Base-by-base conservation (phyloP, 163 green algal genomes). In the Prototheca cutis region DNA sequence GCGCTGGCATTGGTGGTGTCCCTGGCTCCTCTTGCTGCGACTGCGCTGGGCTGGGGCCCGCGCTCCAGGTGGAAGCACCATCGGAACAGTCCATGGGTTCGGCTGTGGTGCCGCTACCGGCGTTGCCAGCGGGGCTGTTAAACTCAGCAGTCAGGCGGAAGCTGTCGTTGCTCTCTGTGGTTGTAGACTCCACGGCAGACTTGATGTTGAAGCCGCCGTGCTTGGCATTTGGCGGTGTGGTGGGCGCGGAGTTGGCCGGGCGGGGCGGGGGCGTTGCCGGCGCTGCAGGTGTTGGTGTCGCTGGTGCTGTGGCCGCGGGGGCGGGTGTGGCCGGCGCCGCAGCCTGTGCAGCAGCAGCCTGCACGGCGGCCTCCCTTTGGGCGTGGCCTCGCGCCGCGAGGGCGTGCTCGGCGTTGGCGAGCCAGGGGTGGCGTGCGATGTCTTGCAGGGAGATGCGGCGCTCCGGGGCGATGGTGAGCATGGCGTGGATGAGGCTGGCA, bases 391-490 rank as follows among this genome's bases (percentile, higher is more conserved):
- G 5, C 8, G 8, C 5, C 8, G 42, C 13, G 15, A n/a, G 42
- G 18, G 13, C 42, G 42, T 5, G 15, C 42, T 8, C n/a, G n/a
- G 24, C 48, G 48, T 6, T 34, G 21, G 49, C 49, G 8, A 58
- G 13, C 52, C 52, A 58, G 52, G 52, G 52, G 52, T 58, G 52
- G 5, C 15, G 30, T 4, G 28, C 6, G 28, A 58, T 40, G 4
- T 27, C 29, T 10, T 30, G 28, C 18, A 93, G 62, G 15, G 60
- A 77, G 53, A 80, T 83, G 24, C 85, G 68, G 1, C 60, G 23
- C 4, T 55, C 52, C 1, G 82, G 74, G 25, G 86, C 52, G 4
- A 45, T 40, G 18, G 68, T 48, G 25, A 94, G 79, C 74, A 90
- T 71, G 29, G 57, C 48, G 2, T 29, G 31, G 61, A 93, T 83